Evolutionary conservation across 768 basidiomycete genomes (phyloP), one percentile per base, ranked within the genome.

Genomic region (Suillus occidentalis): DNA sequence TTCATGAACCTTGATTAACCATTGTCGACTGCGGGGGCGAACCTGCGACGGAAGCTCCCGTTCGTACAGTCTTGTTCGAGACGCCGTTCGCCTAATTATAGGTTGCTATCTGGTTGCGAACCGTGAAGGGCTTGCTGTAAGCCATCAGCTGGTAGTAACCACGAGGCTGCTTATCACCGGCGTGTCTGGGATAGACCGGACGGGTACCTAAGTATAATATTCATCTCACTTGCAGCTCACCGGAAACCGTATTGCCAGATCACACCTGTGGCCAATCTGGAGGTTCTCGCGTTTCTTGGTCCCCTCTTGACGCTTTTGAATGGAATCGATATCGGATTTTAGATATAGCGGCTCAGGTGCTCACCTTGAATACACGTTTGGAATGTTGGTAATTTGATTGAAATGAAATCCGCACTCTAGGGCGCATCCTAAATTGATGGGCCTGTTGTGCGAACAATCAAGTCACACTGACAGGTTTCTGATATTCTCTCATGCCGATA

Each of bases 161-260:
- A 36, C 56, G n/a, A 39, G 22, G 22, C 14, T 28, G 39, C 57
- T 58, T 58, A 58, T 58, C 57, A 39, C 57, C 37, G 57, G 39
- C n/a, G n/a, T 40, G 39, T 40, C 25, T 39, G 25, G 14, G 25
- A 25, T 39, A 58, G 14, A 39, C 22, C 22, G 10, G 57, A 12
- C 25, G 37, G 39, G 39, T 25, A 40, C 22, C 37, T 55, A 36
- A 36, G 20, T 58, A 25, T 28, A 4, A 58, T 58, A 16, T 40
- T 28, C 16, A 6, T 18, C 20, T 34, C 53, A 55, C 53, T 20
- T 6, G 10, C 22, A 18, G 25, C 31, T 55, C 31, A 13, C 31
- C 53, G 1, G 5, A n/a, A 25, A n/a, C 13, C n/a, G 18, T n/a
- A 12, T 34, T 20, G 31, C 20, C 53, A 55, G 53, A 20, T 53